Evolutionary conservation across 139 green algal genomes (phyloP).

Genomic region (Chlamydomonas sp.): DNA sequence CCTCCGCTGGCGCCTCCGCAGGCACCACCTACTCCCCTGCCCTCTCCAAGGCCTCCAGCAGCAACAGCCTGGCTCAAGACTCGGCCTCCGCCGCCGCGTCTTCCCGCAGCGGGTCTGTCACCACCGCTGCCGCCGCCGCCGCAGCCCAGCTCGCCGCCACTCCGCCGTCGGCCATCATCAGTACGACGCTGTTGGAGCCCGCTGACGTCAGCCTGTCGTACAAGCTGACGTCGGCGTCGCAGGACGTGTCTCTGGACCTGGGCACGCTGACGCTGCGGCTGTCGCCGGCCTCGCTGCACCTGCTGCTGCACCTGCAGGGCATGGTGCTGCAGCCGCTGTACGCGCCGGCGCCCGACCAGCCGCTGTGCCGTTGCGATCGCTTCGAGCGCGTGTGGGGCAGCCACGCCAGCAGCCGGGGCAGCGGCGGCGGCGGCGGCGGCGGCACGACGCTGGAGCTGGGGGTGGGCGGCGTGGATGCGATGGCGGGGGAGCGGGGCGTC

Average conservation of each 20-base stretch:
- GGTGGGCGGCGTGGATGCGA: conserved; percentile 50
- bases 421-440: not conserved
- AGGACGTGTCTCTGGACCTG: conserved; percentile 62
- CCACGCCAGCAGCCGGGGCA: not conserved
- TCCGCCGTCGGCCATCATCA: conserved; percentile 3
- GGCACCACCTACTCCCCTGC: no score
- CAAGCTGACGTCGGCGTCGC: not conserved
- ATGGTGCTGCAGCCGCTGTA: conserved; percentile 51
- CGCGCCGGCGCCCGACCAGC: conserved; percentile 56
- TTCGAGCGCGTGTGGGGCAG: conserved; percentile 79
- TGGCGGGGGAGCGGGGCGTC: conserved; percentile 64
- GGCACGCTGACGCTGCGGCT: conserved; percentile 68
- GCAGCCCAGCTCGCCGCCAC: not conserved
- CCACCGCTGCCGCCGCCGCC: not conserved
- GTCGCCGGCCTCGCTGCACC: conserved; percentile 74
- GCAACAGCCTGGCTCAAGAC: not conserved
- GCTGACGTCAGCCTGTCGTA: conserved; percentile 43
- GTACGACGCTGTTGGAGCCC: conserved; percentile 48
- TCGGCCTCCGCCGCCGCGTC: no score
- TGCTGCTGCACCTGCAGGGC: conserved; percentile 58
- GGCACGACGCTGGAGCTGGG: not conserved
- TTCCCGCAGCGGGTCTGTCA: not conserved
- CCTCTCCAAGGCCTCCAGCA: not conserved
- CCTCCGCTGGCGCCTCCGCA: not conserved
- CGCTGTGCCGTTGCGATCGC: conserved; percentile 61